These are phyloP conservation scores for Fusarium sterilihyphosum DNA, from an alignment of 2,329 filamentous ascomycete genomes.

Conservation along the genomic window DNA sequence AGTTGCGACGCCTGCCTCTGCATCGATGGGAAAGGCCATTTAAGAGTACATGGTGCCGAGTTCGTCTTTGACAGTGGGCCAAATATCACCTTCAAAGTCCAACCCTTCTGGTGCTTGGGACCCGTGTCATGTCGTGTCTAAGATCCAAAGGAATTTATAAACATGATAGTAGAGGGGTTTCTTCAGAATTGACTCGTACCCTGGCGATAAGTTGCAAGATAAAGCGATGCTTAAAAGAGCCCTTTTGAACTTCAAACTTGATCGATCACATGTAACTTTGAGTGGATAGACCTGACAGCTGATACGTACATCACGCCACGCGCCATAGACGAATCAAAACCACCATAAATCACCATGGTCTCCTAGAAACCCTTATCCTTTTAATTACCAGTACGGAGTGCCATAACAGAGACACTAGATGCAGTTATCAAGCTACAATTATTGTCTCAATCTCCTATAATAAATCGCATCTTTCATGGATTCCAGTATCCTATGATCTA, in stretches of 20 bases:
- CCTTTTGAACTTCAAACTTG: too few relatives aligned
- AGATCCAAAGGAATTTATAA: neutral
- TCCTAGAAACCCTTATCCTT: neutral
- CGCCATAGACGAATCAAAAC: neutral
- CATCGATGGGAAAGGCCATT: accelerated
- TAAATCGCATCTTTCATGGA: too few relatives aligned
- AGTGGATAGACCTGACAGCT: neutral
- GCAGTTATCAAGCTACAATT: neutral
- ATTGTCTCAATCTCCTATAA: neutral
- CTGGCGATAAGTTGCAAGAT: accelerated
- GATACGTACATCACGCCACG: neutral
- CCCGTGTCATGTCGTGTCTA: neutral
- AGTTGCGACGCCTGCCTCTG: neutral
- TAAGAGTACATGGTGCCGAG: accelerated
- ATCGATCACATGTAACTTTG: neutral
- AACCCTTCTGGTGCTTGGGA: neutral
- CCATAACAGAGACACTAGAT: accelerated
- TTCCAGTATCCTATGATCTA: neutral
- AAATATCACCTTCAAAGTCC: neutral
- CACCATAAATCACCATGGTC: neutral
- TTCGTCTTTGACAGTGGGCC: neutral
- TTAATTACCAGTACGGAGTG: accelerated
- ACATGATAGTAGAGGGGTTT: accelerated
- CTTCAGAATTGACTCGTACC: accelerated
- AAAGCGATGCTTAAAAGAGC: accelerated